These are phyloP conservation scores for Chlorokybus atmophyticus DNA, from an alignment of 139 green algal species.

Conservation along the genomic window DNA sequence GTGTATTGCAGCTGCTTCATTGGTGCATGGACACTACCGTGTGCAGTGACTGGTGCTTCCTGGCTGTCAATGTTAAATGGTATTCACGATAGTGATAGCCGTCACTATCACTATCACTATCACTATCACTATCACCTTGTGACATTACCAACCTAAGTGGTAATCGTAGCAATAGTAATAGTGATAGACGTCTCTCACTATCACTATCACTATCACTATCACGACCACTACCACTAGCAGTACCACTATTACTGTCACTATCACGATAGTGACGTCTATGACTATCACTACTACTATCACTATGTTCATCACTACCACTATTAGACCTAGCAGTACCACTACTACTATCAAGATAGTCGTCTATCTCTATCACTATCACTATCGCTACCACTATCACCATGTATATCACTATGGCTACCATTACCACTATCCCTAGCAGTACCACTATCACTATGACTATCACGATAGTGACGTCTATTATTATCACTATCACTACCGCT, in stretches of 20 bases:
- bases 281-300: background rate
- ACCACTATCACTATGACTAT: background rate
- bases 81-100: too few relatives aligned
- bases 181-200: too few relatives aligned
- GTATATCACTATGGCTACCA: background rate
- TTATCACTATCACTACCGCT: background rate
- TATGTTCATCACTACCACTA: background rate
- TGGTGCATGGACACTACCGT: too few relatives aligned
- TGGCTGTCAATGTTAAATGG: too few relatives aligned
- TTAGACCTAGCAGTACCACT: background rate
- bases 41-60: too few relatives aligned
- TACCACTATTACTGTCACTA: slow-evolving; percentile 1
- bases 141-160: too few relatives aligned
- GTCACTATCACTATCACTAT: too few relatives aligned
- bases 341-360: slow-evolving; percentile 1
- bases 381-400: background rate
- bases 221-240: background rate
- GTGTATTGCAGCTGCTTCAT: too few relatives aligned
- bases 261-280: too few relatives aligned
- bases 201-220: too few relatives aligned
- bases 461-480: background rate
- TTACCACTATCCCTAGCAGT: background rate
- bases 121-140: too few relatives aligned
- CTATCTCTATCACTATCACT: background rate
- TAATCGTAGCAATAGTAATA: too few relatives aligned